Conservation (phyloP, 257 asterid genomes). For the Knoxia roxburghii region DNA sequence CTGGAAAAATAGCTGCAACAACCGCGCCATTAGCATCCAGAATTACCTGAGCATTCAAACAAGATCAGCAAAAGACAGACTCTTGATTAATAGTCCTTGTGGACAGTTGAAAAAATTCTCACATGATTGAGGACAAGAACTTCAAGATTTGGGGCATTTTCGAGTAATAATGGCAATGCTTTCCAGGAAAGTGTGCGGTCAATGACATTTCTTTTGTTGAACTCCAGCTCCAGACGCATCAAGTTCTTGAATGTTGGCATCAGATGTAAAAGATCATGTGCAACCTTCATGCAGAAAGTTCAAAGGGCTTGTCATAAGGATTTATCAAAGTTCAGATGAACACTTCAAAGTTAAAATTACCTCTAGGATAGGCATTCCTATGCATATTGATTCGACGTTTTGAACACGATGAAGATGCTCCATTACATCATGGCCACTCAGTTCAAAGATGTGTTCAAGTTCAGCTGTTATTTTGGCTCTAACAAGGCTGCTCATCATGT, state of each 20-base stretch:
- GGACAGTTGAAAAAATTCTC: too few species aligned
- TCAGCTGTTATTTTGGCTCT: not conserved
- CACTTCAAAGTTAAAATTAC: not conserved
- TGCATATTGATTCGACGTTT: not conserved
- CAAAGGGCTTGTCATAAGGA: too few species aligned
- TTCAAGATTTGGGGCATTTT: constrained; percentile 5
- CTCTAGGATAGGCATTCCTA: not conserved
- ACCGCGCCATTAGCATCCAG: not conserved
- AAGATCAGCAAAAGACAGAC: not conserved
- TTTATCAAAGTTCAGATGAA: too few species aligned
- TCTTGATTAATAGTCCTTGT: too few species aligned
- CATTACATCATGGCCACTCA: not conserved
- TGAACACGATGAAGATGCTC: not conserved
- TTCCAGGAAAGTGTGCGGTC: not conserved
- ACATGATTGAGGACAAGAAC: not conserved
- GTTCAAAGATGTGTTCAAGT: too few species aligned
- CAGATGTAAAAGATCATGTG: not conserved
- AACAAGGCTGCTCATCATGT: not conserved
- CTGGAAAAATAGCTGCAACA: not conserved
- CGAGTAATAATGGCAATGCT: not conserved
- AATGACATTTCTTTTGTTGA: too few species aligned
- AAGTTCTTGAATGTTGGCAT: not conserved
- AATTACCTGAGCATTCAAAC: not conserved
- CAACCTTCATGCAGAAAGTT: not conserved
- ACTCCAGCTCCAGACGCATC: not conserved